Percentiles rank a stretch among this genome's conserved stretches.
phyloP scores from a whole-genome alignment of 768 basidiomycete species.

The Clitopilus passeckerianus region DNA sequence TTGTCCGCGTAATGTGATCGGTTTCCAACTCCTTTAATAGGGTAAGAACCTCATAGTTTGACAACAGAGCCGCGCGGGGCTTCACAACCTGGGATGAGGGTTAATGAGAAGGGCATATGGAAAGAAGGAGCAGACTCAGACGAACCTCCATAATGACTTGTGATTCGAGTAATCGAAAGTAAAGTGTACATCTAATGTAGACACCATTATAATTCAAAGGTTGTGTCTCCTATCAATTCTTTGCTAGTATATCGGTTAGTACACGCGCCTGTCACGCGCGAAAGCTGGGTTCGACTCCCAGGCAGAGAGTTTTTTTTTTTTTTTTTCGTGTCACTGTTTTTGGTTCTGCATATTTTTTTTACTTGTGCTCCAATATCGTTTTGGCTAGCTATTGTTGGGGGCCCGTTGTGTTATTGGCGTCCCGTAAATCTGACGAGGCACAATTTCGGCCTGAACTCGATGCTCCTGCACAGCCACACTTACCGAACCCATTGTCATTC shows the following conservation, averaged over 20 bases:
- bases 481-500: background rate
- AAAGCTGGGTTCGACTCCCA: slow-evolving; percentile 5
- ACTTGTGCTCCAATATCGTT: no score
- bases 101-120: background rate
- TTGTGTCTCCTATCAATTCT: background rate
- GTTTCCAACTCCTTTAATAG: slow-evolving; percentile 74
- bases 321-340: background rate
- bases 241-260: slow-evolving; percentile 4
- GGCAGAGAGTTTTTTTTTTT: background rate
- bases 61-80: slow-evolving; percentile 72
- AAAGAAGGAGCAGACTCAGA: background rate
- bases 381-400: no score
- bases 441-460: no score
- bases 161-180: background rate
- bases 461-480: background rate
- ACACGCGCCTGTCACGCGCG: slow-evolving; percentile 4
- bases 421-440: no score
- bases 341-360: background rate
- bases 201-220: background rate
- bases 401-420: no score
- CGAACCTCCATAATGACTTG: background rate
- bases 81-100: slow-evolving; percentile 50
- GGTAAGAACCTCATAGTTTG: slow-evolving; percentile 81
- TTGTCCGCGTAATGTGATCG: slow-evolving; percentile 66
- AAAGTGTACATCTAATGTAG: background rate